Evolutionary conservation across 2,329 filamentous ascomycete genomes (phyloP).

Genomic region (Penicillium sp.): DNA sequence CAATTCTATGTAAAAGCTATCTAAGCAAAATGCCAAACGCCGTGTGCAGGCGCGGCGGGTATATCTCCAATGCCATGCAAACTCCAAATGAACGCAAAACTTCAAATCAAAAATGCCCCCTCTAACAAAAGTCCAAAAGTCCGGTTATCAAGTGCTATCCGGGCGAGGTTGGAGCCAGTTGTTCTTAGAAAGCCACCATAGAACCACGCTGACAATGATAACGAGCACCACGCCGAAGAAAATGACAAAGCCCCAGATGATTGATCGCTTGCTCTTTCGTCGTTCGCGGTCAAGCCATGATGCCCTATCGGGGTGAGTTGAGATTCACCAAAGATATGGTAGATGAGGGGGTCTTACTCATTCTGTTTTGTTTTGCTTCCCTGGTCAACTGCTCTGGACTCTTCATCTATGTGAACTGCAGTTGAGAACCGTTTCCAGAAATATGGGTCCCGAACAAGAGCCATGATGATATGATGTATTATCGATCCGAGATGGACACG

Average conservation of each 20-base stretch:
- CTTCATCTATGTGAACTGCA: constrained; percentile 57
- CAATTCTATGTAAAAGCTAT: not conserved
- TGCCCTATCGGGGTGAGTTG: constrained; percentile 41
- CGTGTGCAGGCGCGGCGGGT: constrained; percentile 4
- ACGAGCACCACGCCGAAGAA: constrained; percentile 34
- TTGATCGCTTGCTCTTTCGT: constrained; percentile 49
- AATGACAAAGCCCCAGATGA: constrained; percentile 43
- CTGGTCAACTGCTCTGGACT: constrained; percentile 30
- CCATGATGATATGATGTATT: constrained; percentile 37
- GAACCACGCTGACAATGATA: constrained; percentile 45
- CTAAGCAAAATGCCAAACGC: not conserved
- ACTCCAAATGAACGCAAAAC: not conserved
- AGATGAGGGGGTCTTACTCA: constrained; percentile 9
- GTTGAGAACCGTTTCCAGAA: constrained; percentile 62
- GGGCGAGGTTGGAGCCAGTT: constrained; percentile 27
- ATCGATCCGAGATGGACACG: not conserved
- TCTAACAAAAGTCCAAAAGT: too few relatives aligned
- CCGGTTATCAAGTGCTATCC: not conserved
- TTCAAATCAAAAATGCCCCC: not conserved
- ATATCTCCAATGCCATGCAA: constrained; percentile 6
- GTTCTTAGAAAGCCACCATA: constrained; percentile 43
- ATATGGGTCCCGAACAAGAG: constrained; percentile 54
- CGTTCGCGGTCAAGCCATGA: constrained; percentile 55
- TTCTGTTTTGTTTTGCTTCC: constrained; percentile 4
- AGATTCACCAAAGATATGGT: constrained; percentile 18